Conservation (phyloP, 805 yeast species). For the Yarrowia phangngaensis region DNA sequence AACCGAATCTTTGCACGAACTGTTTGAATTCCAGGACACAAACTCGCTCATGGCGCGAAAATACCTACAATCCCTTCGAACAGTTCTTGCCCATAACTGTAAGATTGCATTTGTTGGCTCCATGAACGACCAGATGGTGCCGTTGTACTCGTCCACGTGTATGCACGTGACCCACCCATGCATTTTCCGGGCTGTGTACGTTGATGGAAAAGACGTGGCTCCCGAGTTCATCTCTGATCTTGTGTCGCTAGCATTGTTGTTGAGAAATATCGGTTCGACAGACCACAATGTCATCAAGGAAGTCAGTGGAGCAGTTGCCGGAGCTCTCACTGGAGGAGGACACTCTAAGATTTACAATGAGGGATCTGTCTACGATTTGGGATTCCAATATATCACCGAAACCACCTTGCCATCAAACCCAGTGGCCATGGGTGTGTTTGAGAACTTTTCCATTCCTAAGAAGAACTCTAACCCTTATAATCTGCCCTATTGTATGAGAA, state of each 20-base stretch:
- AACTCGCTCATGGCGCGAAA: slow-evolving; percentile 67
- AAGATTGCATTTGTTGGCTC: slow-evolving; percentile 83
- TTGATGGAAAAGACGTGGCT: slow-evolving; percentile 74
- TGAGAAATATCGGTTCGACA: slow-evolving; percentile 70
- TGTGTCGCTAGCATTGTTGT: slow-evolving; percentile 65
- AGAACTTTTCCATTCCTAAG: slow-evolving; percentile 55
- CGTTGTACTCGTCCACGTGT: slow-evolving; percentile 82
- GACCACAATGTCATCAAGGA: slow-evolving; percentile 88
- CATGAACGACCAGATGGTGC: slow-evolving; percentile 89
- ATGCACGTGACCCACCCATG: slow-evolving; percentile 84
- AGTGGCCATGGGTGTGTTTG: slow-evolving; percentile 31
- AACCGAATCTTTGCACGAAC: slow-evolving; percentile 76
- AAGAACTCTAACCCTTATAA: slow-evolving; percentile 69
- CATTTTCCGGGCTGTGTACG: slow-evolving; percentile 80
- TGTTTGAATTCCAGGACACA: slow-evolving; percentile 82
- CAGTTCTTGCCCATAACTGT: slow-evolving; percentile 63
- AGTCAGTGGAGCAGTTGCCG: slow-evolving; percentile 73
- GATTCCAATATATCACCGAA: slow-evolving; percentile 67
- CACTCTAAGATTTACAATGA: slow-evolving; percentile 88
- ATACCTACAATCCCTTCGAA: slow-evolving; percentile 62
- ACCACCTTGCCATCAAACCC: slow-evolving; percentile 55
- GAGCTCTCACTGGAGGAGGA: slow-evolving; percentile 92
- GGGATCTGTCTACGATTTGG: slow-evolving; percentile 76
- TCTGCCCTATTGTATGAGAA: slow-evolving; percentile 90
- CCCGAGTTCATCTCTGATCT: slow-evolving; percentile 76